Evolutionary conservation across 805 yeast species (phyloP).

Genomic region (Soucietia sequanensis): DNA sequence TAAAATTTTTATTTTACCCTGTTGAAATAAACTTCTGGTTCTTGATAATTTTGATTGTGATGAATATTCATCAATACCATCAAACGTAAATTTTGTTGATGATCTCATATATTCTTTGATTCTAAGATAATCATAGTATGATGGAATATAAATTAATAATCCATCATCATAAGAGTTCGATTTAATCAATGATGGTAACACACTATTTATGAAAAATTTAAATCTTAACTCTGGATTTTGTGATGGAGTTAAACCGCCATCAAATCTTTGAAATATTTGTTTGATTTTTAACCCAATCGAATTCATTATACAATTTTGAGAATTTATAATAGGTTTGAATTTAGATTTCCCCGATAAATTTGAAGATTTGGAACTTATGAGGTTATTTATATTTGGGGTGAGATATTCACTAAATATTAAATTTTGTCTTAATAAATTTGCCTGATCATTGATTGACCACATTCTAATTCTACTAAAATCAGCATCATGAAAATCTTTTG

Average conservation of each 20-base stretch:
- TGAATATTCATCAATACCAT: constrained; percentile 81
- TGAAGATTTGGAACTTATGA: constrained; percentile 44
- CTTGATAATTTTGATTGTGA: constrained; percentile 67
- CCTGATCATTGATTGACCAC: constrained; percentile 89
- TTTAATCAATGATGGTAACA: constrained; percentile 70
- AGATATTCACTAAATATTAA: constrained; percentile 70
- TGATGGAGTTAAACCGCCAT: constrained; percentile 44
- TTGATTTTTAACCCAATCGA: constrained; percentile 64
- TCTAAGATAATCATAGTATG: constrained; percentile 82
- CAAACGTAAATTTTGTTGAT: constrained; percentile 63
- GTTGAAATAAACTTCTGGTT: constrained; percentile 66
- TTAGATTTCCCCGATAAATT: constrained; percentile 63
- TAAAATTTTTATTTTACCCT: constrained; percentile 61
- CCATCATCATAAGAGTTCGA: constrained; percentile 68
- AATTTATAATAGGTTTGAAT: constrained; percentile 46
- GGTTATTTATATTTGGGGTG: constrained; percentile 78
- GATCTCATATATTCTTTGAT: constrained; percentile 67
- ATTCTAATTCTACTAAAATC: constrained; percentile 90
- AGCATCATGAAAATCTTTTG: constrained; percentile 71
- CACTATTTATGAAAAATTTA: constrained; percentile 70
- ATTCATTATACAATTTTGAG: constrained; percentile 55
- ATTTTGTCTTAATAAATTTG: constrained; percentile 70
- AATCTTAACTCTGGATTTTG: constrained; percentile 83
- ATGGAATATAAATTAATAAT: constrained; percentile 75
- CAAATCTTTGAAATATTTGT: constrained; percentile 73